A percentile compares a stretch with the other conserved stretches of the same genome.
Evolutionary conservation across 2,329 filamentous ascomycete species (phyloP).

Genomic region (Trichoderma sp.): DNA sequence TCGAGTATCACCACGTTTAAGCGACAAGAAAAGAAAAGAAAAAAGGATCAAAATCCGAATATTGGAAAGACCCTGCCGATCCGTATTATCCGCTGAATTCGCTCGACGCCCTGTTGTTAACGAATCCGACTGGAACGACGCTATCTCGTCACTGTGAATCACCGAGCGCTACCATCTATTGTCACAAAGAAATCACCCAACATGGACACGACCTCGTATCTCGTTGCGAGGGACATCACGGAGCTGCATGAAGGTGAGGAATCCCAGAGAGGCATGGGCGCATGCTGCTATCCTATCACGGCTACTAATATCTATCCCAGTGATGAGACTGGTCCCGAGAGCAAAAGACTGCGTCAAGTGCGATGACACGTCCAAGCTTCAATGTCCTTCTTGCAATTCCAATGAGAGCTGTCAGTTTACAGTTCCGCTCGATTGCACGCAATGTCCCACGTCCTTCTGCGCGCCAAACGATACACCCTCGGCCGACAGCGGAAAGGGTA

Average conservation of each 20-base stretch:
- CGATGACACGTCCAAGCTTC: conserved; percentile 42
- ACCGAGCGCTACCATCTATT: background rate
- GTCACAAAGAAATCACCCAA: background rate
- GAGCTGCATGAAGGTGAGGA: conserved; percentile 38
- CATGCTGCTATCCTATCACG: background rate
- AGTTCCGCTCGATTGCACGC: conserved; percentile 47
- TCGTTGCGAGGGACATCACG: conserved; percentile 34
- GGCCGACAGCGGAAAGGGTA: conserved; percentile 27
- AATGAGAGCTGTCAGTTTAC: conserved; percentile 50
- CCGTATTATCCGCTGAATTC: background rate
- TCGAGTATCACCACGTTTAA: background rate
- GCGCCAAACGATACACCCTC: conserved; percentile 33
- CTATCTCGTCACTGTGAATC: background rate
- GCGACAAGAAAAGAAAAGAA: background rate
- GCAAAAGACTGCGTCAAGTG: conserved; percentile 49
- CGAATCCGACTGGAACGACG: background rate
- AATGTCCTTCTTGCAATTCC: conserved; percentile 49
- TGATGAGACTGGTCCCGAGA: conserved; percentile 42
- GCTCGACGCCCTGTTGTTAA: background rate
- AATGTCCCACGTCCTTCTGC: conserved; percentile 54
- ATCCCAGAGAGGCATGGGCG: background rate
- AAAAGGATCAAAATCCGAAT: background rate
- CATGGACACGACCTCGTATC: conserved; percentile 18
- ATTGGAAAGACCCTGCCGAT: background rate
- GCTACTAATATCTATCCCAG: conserved; percentile 26